These are phyloP conservation scores for Ephemerocybe angulata DNA, from an alignment of 768 basidiomycete genomes.

Conservation along the genomic window DNA sequence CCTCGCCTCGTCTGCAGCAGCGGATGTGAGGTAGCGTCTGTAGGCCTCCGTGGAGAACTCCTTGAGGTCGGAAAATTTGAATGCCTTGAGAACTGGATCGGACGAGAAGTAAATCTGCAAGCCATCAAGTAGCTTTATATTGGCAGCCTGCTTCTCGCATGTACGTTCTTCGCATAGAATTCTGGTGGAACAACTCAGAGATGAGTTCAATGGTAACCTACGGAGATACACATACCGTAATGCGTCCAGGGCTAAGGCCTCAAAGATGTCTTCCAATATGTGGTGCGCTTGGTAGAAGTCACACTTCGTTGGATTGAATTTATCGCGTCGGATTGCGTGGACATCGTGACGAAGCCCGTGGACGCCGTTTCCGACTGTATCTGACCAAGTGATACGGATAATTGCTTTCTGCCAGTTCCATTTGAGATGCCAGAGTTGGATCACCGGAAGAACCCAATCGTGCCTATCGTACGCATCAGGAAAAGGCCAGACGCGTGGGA, in stretches of 20 bases:
- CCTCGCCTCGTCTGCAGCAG: not conserved
- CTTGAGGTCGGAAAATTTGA: not conserved
- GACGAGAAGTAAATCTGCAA: not conserved
- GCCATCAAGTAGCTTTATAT: not conserved
- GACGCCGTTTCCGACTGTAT: not conserved
- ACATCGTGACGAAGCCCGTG: constrained; percentile 12
- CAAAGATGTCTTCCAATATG: constrained; percentile 15
- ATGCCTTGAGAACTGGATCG: not conserved
- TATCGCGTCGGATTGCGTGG: not conserved
- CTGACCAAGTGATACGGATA: constrained; percentile 13
- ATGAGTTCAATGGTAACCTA: not conserved
- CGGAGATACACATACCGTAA: constrained; percentile 9
- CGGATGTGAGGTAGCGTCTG: not conserved
- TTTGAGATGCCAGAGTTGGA: constrained; percentile 19
- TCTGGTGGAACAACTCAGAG: not conserved
- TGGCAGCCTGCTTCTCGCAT: not conserved
- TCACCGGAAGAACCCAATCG: constrained; percentile 16
- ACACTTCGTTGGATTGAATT: constrained; percentile 14
- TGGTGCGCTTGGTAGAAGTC: constrained; percentile 17
- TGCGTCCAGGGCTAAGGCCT: constrained; percentile 3
- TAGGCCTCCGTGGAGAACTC: not conserved
- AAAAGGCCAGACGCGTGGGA: no score
- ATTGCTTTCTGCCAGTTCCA: constrained; percentile 17
- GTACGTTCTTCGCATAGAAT: not conserved
- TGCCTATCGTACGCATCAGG: constrained; percentile 10